Evolutionary conservation across 306 rosid genomes (phyloP).

Genomic region (Carpinus viminea): DNA sequence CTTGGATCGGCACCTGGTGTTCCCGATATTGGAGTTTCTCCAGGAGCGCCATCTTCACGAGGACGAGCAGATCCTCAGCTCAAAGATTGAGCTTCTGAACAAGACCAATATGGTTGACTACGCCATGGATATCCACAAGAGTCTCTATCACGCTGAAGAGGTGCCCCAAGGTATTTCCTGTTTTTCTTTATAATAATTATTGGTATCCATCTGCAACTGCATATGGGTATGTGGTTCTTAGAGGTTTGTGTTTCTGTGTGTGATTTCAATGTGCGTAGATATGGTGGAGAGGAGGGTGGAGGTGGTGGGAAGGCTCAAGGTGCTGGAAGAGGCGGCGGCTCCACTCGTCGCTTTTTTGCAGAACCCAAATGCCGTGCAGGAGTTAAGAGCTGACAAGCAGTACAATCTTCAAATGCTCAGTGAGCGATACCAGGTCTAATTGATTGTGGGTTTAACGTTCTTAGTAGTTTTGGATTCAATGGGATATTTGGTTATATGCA

Average conservation of each 20-base stretch:
- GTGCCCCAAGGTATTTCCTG: conserved; percentile 58
- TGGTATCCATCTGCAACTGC: not conserved
- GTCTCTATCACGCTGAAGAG: conserved; percentile 83
- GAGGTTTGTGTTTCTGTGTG: not conserved
- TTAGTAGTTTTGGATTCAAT: not conserved
- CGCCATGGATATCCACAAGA: conserved; percentile 92
- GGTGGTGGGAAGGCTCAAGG: conserved; percentile 55
- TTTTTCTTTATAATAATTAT: not conserved
- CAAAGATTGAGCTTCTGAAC: conserved; percentile 86
- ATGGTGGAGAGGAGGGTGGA: conserved; percentile 53
- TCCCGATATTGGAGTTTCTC: conserved; percentile 84
- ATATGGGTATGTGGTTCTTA: not conserved
- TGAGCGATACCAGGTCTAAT: conserved; percentile 78
- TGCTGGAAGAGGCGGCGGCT: conserved; percentile 79
- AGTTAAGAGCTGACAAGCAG: conserved; percentile 79
- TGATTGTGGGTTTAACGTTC: not conserved
- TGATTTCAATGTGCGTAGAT: conserved; percentile 31
- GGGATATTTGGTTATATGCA: not conserved
- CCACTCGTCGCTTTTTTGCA: conserved; percentile 84
- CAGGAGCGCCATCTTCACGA: conserved; percentile 76
- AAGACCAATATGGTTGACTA: conserved; percentile 96
- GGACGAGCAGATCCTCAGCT: conserved; percentile 75
- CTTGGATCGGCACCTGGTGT: conserved; percentile 79
- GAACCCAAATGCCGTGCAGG: conserved; percentile 79
- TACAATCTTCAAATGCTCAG: conserved; percentile 91